Conservation (phyloP, 805 yeast species). For the Teunomyces kruisii region DNA sequence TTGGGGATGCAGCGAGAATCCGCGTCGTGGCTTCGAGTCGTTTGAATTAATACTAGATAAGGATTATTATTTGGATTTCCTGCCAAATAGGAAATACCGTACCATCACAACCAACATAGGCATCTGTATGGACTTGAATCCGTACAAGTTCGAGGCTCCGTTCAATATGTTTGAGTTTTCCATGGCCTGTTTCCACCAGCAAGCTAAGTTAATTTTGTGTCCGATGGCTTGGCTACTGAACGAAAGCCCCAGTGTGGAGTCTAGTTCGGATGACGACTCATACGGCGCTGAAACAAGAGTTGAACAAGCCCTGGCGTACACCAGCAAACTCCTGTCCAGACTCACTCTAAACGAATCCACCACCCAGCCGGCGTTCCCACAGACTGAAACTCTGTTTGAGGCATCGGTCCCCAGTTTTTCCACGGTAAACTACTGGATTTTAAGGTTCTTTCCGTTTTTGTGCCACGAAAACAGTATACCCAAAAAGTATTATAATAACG, state of each 20-base stretch:
- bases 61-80: conserved; percentile 10
- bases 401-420: conserved; percentile 42
- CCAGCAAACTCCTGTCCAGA: background rate
- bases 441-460: conserved; percentile 65
- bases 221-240: conserved; percentile 87
- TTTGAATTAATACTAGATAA: conserved; percentile 43
- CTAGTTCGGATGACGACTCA: background rate
- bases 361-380: conserved; percentile 10
- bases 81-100: background rate
- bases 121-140: conserved; percentile 93
- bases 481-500: conserved; percentile 21
- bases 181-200: conserved; percentile 44
- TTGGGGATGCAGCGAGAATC: conserved; percentile 79
- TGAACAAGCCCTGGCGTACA: background rate
- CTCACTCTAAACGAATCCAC: background rate
- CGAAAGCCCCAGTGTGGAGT: conserved; percentile 39
- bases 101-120: conserved; percentile 57
- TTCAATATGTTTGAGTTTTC: conserved; percentile 75
- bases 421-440: conserved; percentile 72
- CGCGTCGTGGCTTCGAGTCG: conserved; percentile 51
- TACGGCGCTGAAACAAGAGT: conserved; percentile 5
- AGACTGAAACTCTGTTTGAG: conserved; percentile 9
- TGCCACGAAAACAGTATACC: conserved; percentile 30
- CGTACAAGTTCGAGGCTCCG: conserved; percentile 80
- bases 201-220: conserved; percentile 58